Conservation (phyloP, 164 flowering plant species). For the Nymphaea colorata region DNA sequence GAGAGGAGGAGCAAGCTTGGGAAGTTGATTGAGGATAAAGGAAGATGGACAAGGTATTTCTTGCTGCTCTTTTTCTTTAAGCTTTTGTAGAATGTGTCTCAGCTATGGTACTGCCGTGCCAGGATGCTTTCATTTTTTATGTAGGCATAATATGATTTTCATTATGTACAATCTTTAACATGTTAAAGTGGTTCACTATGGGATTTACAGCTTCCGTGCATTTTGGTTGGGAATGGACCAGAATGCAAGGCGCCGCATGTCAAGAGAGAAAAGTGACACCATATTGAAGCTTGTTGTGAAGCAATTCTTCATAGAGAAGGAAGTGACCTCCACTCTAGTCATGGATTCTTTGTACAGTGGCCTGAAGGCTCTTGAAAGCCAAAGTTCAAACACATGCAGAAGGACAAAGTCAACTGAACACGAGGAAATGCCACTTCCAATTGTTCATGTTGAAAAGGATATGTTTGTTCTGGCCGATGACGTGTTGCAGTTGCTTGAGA, state of each 20-base stretch:
- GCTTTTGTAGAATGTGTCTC: neutral
- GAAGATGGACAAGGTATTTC: constrained; percentile 78
- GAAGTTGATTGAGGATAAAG: constrained; percentile 74
- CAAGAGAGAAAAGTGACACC: constrained; percentile 68
- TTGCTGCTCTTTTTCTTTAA: neutral
- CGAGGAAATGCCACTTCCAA: constrained; percentile 66
- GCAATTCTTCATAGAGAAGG: constrained; percentile 89
- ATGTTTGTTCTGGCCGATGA: constrained; percentile 82
- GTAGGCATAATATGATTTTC: neutral
- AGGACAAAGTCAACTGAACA: constrained; percentile 34
- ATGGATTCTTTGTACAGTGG: constrained; percentile 99
- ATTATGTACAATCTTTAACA: neutral
- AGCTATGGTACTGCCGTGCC: too few relatives aligned
- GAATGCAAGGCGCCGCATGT: constrained; percentile 60
- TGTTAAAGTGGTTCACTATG: neutral
- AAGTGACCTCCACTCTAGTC: constrained; percentile 92
- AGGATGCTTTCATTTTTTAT: too few relatives aligned
- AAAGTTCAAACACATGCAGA: constrained; percentile 41
- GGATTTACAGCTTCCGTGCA: constrained; percentile 58
- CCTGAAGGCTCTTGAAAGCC: constrained; percentile 80
- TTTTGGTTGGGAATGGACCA: constrained; percentile 87
- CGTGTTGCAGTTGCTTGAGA: constrained; percentile 64
- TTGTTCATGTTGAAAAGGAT: constrained; percentile 75
- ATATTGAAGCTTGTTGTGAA: constrained; percentile 81
- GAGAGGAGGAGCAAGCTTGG: constrained; percentile 80